Evolutionary conservation across 768 basidiomycete species (phyloP).

Genomic region (Mycena pura): DNA sequence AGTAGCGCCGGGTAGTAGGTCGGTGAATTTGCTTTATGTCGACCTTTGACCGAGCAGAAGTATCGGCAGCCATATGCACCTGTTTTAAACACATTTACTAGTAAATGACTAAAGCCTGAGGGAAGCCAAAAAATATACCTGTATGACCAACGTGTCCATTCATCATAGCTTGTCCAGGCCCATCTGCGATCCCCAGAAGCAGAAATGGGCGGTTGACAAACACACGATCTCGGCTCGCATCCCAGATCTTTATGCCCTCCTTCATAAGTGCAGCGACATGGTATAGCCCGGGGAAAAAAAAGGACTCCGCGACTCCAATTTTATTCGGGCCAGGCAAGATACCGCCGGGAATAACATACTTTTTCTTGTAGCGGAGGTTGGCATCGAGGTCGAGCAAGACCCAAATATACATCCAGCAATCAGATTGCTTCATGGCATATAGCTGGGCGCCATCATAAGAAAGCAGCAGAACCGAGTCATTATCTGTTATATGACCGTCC

Average conservation of each 20-base stretch:
- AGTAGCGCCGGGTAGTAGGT: slow-evolving; percentile 44
- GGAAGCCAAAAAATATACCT: no score
- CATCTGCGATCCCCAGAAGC: slow-evolving; percentile 40
- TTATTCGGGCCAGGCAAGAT: slow-evolving; percentile 40
- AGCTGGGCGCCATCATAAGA: slow-evolving; percentile 52
- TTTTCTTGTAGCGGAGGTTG: slow-evolving; percentile 30
- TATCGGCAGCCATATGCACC: slow-evolving; percentile 43
- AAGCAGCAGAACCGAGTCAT: slow-evolving; percentile 43
- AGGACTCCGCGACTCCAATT: slow-evolving; percentile 41
- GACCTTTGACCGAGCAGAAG: slow-evolving; percentile 38
- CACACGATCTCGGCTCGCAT: slow-evolving; percentile 26
- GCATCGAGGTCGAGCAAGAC: slow-evolving; percentile 40
- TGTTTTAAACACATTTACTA: no score
- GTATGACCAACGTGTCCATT: slow-evolving; percentile 45
- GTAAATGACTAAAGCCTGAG: no score
- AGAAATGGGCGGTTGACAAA: slow-evolving; percentile 30
- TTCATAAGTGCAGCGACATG: slow-evolving; percentile 40
- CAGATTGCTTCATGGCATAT: slow-evolving; percentile 48
- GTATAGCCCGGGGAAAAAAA: slow-evolving; percentile 41
- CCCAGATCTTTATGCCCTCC: slow-evolving; percentile 41
- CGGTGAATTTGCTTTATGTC: slow-evolving; percentile 32
- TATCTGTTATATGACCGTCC: slow-evolving; percentile 26
- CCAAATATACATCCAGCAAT: slow-evolving; percentile 53
- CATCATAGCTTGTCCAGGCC: slow-evolving; percentile 38
- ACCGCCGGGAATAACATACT: slow-evolving; percentile 29